These are phyloP conservation scores for Dothideomycetes sp. DNA, from an alignment of 2,329 filamentous ascomycete species.

Conservation along the genomic window DNA sequence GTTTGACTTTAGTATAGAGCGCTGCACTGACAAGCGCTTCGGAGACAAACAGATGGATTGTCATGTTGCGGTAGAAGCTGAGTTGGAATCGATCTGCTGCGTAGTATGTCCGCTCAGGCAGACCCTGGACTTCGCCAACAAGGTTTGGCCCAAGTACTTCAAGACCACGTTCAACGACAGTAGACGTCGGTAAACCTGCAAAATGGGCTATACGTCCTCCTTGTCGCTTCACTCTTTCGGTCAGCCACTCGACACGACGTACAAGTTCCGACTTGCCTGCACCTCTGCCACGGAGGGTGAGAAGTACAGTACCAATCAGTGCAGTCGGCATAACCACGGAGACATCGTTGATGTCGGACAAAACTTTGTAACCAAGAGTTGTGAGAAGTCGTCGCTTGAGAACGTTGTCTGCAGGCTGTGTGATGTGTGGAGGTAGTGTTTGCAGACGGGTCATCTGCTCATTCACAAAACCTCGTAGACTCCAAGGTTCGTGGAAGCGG, in stretches of 20 bases:
- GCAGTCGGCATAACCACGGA: constrained; percentile 98
- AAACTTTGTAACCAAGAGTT: constrained; percentile 82
- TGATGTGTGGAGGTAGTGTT: constrained; percentile 26
- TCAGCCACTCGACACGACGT: constrained; percentile 83
- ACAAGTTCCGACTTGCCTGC: constrained; percentile 81
- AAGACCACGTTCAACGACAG: constrained; percentile 79
- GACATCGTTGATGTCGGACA: constrained; percentile 89
- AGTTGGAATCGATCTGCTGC: constrained; percentile 92
- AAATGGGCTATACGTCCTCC: constrained; percentile 93
- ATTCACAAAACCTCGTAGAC: constrained; percentile 68
- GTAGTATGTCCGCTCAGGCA: constrained; percentile 87
- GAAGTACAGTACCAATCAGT: constrained; percentile 82
- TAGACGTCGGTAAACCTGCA: constrained; percentile 64
- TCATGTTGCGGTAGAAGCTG: constrained; percentile 99
- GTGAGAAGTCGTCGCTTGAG: constrained; percentile 61
- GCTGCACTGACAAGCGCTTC: constrained; percentile 83
- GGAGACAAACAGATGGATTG: constrained; percentile 92
- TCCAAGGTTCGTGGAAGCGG: constrained; percentile 95
- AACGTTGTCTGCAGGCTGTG: constrained; percentile 36
- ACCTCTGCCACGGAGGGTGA: constrained; percentile 84
- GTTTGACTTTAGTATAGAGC: constrained; percentile 85
- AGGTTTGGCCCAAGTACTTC: constrained; percentile 86
- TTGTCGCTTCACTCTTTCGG: constrained; percentile 68
- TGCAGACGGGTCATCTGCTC: constrained; percentile 58
- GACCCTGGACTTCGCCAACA: constrained; percentile 66